phyloP scores from a whole-genome alignment of 2,329 filamentous ascomycete genomes.

The Xylaria sp. region DNA sequence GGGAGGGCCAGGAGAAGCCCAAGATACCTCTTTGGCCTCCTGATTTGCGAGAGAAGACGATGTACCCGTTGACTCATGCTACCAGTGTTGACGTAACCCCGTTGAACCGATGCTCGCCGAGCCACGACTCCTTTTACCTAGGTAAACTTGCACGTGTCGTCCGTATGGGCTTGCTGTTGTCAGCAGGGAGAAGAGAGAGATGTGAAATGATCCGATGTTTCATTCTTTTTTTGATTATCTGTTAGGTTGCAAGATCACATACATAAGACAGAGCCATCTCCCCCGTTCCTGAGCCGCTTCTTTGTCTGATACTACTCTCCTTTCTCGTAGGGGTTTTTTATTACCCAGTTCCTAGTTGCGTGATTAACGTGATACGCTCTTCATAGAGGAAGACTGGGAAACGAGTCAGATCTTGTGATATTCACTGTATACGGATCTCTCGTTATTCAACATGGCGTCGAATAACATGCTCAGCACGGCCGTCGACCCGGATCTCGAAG shows the following conservation, averaged over 20 bases:
- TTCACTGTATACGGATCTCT: not conserved
- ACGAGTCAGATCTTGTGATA: not conserved
- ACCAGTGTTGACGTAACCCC: constrained; percentile 23
- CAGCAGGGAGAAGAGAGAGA: not conserved
- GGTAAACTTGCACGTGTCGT: not conserved
- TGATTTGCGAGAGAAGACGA: not conserved
- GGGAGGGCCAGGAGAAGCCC: not conserved
- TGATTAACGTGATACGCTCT: constrained; percentile 5
- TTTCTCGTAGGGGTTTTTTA: not conserved
- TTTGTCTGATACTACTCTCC: not conserved
- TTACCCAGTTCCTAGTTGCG: not conserved
- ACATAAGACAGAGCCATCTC: too few relatives aligned
- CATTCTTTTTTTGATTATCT: not conserved
- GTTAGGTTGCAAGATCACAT: not conserved
- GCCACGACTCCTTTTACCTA: constrained; percentile 8
- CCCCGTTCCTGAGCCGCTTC: not conserved
- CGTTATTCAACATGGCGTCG: constrained; percentile 46
- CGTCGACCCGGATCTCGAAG: constrained; percentile 53
- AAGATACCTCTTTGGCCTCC: not conserved
- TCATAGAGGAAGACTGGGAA: constrained; percentile 4
- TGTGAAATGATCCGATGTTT: not conserved
- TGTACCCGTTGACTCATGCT: constrained; percentile 2
- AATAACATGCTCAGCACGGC: constrained; percentile 58
- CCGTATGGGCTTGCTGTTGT: too few relatives aligned
- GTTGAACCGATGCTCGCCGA: constrained; percentile 34